phyloP scores from a whole-genome alignment of 148 eudicot species.

The Rhododendron ferrugineum region DNA sequence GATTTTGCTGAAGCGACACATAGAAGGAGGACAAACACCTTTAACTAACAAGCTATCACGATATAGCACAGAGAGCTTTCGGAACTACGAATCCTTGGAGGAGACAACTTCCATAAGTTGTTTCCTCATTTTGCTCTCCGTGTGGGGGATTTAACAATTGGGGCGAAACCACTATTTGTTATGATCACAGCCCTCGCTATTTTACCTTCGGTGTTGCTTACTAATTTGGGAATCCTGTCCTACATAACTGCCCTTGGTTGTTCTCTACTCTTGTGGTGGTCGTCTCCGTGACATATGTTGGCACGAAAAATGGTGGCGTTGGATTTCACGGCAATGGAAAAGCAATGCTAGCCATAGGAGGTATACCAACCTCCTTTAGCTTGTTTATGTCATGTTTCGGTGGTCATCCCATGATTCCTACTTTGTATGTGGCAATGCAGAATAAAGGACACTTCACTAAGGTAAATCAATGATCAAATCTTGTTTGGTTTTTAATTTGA shows the following conservation, averaged over 20 bases:
- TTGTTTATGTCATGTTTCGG: not conserved
- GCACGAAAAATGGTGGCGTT: no score
- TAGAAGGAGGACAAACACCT: not conserved
- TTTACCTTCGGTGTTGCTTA: not conserved
- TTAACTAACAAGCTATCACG: not conserved
- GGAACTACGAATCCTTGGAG: not conserved
- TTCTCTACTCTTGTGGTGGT: no score
- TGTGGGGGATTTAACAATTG: no score
- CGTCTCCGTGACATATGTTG: no score
- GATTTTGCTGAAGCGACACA: not conserved
- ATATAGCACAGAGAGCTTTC: not conserved
- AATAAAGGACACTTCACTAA: not conserved
- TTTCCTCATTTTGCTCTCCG: no score
- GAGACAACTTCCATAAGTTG: no score
- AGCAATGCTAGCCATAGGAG: no score
- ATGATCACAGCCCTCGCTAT: not conserved
- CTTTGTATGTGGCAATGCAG: not conserved
- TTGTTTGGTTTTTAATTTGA: no score
- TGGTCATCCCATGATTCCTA: not conserved
- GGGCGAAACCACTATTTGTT: no score
- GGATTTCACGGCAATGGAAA: no score
- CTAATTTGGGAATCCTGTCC: not conserved
- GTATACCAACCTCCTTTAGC: no score
- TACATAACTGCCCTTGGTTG: not conserved
- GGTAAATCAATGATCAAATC: no score